Conservation (phyloP, 2,329 filamentous ascomycete species). For the Trichoderma sp. region DNA sequence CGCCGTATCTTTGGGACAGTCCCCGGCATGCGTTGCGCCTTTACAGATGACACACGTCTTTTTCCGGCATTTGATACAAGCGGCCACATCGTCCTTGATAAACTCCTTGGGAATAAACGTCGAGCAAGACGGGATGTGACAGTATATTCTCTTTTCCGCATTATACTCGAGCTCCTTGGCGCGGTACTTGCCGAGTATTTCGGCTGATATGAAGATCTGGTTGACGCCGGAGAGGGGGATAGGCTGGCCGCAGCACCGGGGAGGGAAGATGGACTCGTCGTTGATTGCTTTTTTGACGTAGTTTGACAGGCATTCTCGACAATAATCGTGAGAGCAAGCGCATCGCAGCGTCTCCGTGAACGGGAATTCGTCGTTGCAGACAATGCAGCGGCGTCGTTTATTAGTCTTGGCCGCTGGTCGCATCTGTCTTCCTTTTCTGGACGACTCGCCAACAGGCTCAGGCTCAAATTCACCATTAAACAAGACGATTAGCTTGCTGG, state of each 20-base stretch:
- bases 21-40: constrained; percentile 38
- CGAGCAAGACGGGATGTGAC: constrained; percentile 42
- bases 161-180: constrained; percentile 48
- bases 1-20: constrained; percentile 45
- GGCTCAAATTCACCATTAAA: neutral
- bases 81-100: constrained; percentile 35
- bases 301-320: constrained; percentile 41
- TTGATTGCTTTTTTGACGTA: constrained; percentile 41
- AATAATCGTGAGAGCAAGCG: constrained; percentile 50
- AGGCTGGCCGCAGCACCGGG: constrained; percentile 45
- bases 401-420: neutral
- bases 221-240: constrained; percentile 37
- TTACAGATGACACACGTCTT: constrained; percentile 53
- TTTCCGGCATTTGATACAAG: constrained; percentile 41
- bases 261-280: constrained; percentile 52
- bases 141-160: constrained; percentile 50
- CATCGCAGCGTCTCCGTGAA: constrained; percentile 4
- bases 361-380: constrained; percentile 4
- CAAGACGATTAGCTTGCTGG: neutral
- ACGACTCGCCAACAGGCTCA: neutral
- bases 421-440: neutral
- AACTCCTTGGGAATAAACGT: constrained; percentile 41
- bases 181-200: constrained; percentile 38
- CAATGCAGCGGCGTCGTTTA: neutral
- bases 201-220: constrained; percentile 33